Percentiles rank a stretch among this genome's conserved stretches.
Conservation (phyloP, 805 yeast species). For the Metahyphopichia silvanorum region DNA sequence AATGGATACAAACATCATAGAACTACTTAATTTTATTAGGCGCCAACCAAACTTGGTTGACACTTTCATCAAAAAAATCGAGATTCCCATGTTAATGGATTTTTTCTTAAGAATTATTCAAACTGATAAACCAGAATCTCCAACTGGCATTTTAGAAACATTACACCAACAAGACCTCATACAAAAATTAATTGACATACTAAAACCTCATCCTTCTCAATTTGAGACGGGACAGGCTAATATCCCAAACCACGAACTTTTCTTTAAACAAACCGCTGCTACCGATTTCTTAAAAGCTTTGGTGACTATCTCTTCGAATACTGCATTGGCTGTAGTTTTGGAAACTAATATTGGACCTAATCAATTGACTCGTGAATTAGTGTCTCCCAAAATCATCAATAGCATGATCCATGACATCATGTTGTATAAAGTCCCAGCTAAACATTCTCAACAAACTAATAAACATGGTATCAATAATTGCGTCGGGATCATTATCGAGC, state of each 20-base stretch:
- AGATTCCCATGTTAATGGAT: slow-evolving; percentile 93
- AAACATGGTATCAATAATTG: slow-evolving; percentile 91
- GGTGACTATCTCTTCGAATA: slow-evolving; percentile 87
- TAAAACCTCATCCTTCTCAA: slow-evolving; percentile 65
- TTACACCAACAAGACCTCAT: slow-evolving; percentile 72
- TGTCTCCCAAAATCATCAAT: slow-evolving; percentile 65
- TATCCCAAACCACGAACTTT: slow-evolving; percentile 28
- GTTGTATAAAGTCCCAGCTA: slow-evolving; percentile 17
- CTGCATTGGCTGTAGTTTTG: slow-evolving; percentile 66
- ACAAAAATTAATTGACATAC: slow-evolving; percentile 64
- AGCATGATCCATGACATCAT: slow-evolving; percentile 76
- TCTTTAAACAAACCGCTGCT: slow-evolving; percentile 79
- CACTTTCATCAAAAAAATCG: slow-evolving; percentile 79
- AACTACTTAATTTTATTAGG: slow-evolving; percentile 68
- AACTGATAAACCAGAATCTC: slow-evolving; percentile 85
- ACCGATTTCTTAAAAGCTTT: slow-evolving; percentile 94
- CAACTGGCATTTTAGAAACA: slow-evolving; percentile 81
- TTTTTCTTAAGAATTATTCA: slow-evolving; percentile 84
- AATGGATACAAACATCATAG: slow-evolving; percentile 56
- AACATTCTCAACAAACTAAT: slow-evolving; percentile 33
- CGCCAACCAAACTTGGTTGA: slow-evolving; percentile 70
- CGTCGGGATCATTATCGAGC: slow-evolving; percentile 91
- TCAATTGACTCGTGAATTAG: slow-evolving; percentile 87
- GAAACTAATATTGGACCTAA: slow-evolving; percentile 95
- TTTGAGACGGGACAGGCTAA: slow-evolving; percentile 23